phyloP scores from a whole-genome alignment of 1,284 basidiomycete species.

The Mycena citricolor region DNA sequence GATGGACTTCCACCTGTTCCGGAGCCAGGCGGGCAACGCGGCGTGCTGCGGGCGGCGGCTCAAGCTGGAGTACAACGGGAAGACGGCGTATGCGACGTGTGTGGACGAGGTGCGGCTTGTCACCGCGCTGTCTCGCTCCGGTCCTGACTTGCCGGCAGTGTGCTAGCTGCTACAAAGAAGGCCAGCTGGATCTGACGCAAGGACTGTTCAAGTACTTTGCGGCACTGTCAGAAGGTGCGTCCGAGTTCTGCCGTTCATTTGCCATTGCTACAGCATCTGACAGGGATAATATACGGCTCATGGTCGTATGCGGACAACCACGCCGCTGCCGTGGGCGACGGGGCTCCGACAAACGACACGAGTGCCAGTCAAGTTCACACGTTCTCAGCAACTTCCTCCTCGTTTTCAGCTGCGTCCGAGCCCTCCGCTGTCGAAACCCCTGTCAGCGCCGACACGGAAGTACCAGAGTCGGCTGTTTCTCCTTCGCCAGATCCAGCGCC shows the following conservation, averaged over 20 bases:
- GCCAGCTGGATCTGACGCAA: conserved; percentile 14
- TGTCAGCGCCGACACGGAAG: too few relatives aligned
- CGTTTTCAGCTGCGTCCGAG: too few relatives aligned
- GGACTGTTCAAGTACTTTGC: conserved; percentile 17
- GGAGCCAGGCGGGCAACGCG: too few relatives aligned
- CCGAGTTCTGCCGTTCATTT: neutral
- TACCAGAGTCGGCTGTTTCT: too few relatives aligned
- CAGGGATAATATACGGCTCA: conserved; percentile 6
- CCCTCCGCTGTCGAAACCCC: too few relatives aligned
- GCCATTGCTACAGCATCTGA: neutral
- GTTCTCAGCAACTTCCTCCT: too few relatives aligned
- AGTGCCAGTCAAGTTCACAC: too few relatives aligned
- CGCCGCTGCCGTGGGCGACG: conserved; percentile 8
- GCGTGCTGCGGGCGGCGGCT: conserved; percentile 11
- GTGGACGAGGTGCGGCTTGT: conserved; percentile 12
- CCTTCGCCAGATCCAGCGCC: too few relatives aligned
- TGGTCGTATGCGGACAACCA: conserved; percentile 11
- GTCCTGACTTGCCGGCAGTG: conserved; percentile 4
- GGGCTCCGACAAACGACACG: too few relatives aligned
- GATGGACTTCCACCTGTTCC: too few relatives aligned
- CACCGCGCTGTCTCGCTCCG: too few relatives aligned
- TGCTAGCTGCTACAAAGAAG: conserved; percentile 3
- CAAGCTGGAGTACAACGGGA: conserved; percentile 13
- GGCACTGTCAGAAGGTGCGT: neutral
- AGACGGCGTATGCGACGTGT: conserved; percentile 12